Conservation (phyloP, 768 basidiomycete genomes). For the Rhodosporidiobolus odoratus region DNA sequence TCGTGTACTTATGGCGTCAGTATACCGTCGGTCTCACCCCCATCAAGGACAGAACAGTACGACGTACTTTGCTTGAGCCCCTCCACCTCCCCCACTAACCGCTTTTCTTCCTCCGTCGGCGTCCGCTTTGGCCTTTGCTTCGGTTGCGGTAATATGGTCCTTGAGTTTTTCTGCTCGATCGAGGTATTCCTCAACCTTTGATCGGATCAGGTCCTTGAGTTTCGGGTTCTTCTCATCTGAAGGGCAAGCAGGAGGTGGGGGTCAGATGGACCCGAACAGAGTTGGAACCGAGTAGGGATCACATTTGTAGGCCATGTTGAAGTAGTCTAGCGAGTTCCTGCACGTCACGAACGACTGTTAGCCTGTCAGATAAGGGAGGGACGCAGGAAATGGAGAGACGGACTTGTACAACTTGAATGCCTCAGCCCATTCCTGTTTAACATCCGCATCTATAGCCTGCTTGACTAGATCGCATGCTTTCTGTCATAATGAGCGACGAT, state of each 20-base stretch:
- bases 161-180: constrained; percentile 86
- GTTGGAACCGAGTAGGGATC: neutral
- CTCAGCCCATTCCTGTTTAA: constrained; percentile 84
- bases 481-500: neutral
- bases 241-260: neutral
- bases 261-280: neutral
- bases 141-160: constrained; percentile 62
- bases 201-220: constrained; percentile 74
- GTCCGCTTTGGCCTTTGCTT: constrained; percentile 60
- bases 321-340: constrained; percentile 93
- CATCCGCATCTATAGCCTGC: constrained; percentile 58
- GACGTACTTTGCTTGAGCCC: constrained; percentile 31
- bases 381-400: neutral
- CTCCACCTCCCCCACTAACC: constrained; percentile 47
- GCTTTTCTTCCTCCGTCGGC: constrained; percentile 54
- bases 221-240: constrained; percentile 91
- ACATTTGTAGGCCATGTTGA: constrained; percentile 96
- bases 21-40: neutral
- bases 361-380: neutral
- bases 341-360: constrained; percentile 53
- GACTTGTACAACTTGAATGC: constrained; percentile 62
- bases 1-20: neutral
- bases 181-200: constrained; percentile 87
- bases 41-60: neutral
- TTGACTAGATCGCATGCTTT: constrained; percentile 65